Evolutionary conservation across 1,284 basidiomycete genomes (phyloP).

Genomic region (Porodaedalea pini): DNA sequence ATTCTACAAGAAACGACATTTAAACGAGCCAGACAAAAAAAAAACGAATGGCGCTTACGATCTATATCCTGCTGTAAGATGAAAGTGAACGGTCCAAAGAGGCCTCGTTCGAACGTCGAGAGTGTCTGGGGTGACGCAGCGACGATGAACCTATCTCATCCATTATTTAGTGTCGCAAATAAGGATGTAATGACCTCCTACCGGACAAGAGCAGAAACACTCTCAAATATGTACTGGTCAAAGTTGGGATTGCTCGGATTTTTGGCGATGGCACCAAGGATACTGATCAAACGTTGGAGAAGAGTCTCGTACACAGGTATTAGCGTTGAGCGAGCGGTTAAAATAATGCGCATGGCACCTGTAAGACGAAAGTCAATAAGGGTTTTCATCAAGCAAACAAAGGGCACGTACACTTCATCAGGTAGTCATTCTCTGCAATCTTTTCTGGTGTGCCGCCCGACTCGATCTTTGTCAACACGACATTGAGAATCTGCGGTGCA

Average conservation of each 20-base stretch:
- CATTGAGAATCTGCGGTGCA: constrained; percentile 73
- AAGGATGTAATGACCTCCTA: constrained; percentile 31
- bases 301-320: constrained; percentile 66
- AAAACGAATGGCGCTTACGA: constrained; percentile 48
- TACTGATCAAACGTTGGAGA: constrained; percentile 73
- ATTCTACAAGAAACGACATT: constrained; percentile 56
- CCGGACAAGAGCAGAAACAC: constrained; percentile 88
- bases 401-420: constrained; percentile 84
- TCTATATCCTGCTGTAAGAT: constrained; percentile 92
- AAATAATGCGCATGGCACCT: constrained; percentile 92
- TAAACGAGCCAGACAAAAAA: background rate
- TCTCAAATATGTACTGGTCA: constrained; percentile 97
- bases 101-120: constrained; percentile 71
- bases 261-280: constrained; percentile 85
- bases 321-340: constrained; percentile 81
- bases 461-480: constrained; percentile 81
- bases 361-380: constrained; percentile 2
- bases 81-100: constrained; percentile 87
- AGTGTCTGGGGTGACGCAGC: constrained; percentile 65
- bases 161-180: constrained; percentile 1
- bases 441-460: constrained; percentile 85
- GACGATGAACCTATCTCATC: constrained; percentile 80
- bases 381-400: background rate
- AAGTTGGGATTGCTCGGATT: constrained; percentile 98
- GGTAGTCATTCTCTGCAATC: constrained; percentile 95